These are phyloP conservation scores for Fragilariopsis cylindrus DNA, from an alignment of 108 stramenopile species.

Conservation along the genomic window DNA sequence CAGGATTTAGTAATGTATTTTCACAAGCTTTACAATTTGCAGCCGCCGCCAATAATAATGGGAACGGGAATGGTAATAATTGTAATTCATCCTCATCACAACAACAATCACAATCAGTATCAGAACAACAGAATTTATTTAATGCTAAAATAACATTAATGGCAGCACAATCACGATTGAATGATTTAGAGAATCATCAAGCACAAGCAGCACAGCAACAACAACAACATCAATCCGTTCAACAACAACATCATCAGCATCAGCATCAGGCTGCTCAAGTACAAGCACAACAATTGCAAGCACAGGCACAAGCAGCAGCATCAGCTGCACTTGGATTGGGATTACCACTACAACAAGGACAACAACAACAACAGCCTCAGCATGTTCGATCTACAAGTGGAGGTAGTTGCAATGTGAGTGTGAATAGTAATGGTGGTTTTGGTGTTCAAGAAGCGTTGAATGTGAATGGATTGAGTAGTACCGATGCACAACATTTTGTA, in stretches of 20 bases:
- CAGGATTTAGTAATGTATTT: neutral
- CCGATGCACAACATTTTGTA: neutral
- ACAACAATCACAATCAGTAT: neutral
- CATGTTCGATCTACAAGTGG: no score
- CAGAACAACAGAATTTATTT: slow-evolving; percentile 1
- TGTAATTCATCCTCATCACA: neutral
- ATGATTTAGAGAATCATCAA: slow-evolving; percentile 14
- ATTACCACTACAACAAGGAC: no score
- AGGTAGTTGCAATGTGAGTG: no score
- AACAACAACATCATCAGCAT: neutral
- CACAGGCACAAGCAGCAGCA: slow-evolving; percentile 10
- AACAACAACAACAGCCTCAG: no score
- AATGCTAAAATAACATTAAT: slow-evolving; percentile 17
- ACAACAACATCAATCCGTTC: neutral
- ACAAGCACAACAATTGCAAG: slow-evolving; percentile 4
- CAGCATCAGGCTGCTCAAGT: neutral
- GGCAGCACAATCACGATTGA: slow-evolving; percentile 16
- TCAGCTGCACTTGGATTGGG: slow-evolving; percentile 5
- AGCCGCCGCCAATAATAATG: neutral
- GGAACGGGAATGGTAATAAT: no score
- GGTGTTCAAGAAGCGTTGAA: neutral
- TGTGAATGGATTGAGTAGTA: neutral
- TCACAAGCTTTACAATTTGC: neutral
- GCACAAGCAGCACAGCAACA: neutral
- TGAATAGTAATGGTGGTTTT: neutral